Evolutionary conservation across 192 early-diverging fungal species (phyloP), one percentile per base, ranked within the genome.

Genomic region (Mortierella claussenii): DNA sequence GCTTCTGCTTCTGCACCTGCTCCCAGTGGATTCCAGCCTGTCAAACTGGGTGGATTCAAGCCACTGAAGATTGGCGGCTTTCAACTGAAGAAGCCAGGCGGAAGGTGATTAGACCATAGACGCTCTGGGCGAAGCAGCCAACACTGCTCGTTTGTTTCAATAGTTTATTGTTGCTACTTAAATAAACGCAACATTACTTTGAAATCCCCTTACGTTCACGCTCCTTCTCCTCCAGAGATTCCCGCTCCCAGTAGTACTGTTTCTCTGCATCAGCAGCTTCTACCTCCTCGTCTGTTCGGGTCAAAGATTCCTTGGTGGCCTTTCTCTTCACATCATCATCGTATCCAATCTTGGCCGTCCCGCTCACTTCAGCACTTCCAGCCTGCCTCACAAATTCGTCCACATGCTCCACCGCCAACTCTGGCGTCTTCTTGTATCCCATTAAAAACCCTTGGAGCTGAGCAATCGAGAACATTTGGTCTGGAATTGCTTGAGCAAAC

Each of bases 361-460:
- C 73, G 21, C 64, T 76, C 21, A 76, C 73, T 28, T 76, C 73
- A 5, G 65, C 58, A 55, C 58, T 67, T 62, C 73, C 73, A 13
- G 73, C 73, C 21, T 58, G 64, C 28, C 36, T 37, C 5, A 84
- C 65, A 79, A 81, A 84, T 30, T 64, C 68, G 0, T 56, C 23
- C 24, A 69, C 78, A 31, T 76, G 52, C 20, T 71, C 21, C 10
- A 83, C 62, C 23, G 82, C 82, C 31, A 79, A 32, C 34, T 73
- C 54, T 7, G 84, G 84, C 0, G 67, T 46, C 50, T 75, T 75
- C 54, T 86, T 86, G 65, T 83, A 73, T 5, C 78, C 70, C 84
- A 86, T 86, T 12, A 86, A 50, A 36, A 83, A 86, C 6, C 82
- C 84, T 53, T 86, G 84, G 4, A 86, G 52, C 20, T 83, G 80